Evolutionary conservation across 2,329 filamentous ascomycete species (phyloP).

Genomic region (Botrytis aclada): DNA sequence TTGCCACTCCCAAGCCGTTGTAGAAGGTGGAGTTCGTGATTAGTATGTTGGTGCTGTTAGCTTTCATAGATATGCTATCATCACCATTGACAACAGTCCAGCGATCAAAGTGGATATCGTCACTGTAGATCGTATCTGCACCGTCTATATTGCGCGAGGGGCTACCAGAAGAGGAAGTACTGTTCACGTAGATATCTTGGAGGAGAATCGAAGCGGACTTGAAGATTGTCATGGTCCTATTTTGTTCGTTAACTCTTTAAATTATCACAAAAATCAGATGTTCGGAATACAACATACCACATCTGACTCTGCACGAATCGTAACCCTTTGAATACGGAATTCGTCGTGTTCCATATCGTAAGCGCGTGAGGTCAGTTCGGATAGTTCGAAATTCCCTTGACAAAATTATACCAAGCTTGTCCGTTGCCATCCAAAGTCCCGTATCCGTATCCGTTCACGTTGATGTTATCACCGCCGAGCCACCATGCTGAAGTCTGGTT

Average conservation of each 20-base stretch:
- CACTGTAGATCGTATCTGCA: constrained; percentile 51
- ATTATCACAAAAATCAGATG: background rate
- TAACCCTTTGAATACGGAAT: constrained; percentile 48
- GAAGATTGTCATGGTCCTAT: constrained; percentile 41
- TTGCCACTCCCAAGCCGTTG: constrained; percentile 50
- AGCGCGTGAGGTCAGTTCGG: constrained; percentile 51
- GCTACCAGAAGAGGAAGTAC: constrained; percentile 30
- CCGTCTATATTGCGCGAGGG: constrained; percentile 46
- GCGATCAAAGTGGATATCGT: constrained; percentile 49
- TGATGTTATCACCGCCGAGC: constrained; percentile 52
- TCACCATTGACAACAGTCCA: constrained; percentile 53
- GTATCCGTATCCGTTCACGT: constrained; percentile 48
- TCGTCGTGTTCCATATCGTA: constrained; percentile 46
- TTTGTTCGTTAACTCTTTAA: background rate
- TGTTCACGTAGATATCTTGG: constrained; percentile 53
- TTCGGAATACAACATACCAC: constrained; percentile 41
- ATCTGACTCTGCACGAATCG: constrained; percentile 57
- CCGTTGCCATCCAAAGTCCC: constrained; percentile 59
- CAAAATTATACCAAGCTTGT: constrained; percentile 56
- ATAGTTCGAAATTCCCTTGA: constrained; percentile 45
- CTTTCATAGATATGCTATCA: constrained; percentile 53
- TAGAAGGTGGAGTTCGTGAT: constrained; percentile 50
- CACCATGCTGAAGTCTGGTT: constrained; percentile 55
- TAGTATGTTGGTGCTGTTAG: constrained; percentile 54
- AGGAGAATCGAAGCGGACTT: constrained; percentile 47